Evolutionary conservation across 768 basidiomycete species (phyloP), one percentile per base, ranked within the genome.

Genomic region (Kockovaella imperatae): DNA sequence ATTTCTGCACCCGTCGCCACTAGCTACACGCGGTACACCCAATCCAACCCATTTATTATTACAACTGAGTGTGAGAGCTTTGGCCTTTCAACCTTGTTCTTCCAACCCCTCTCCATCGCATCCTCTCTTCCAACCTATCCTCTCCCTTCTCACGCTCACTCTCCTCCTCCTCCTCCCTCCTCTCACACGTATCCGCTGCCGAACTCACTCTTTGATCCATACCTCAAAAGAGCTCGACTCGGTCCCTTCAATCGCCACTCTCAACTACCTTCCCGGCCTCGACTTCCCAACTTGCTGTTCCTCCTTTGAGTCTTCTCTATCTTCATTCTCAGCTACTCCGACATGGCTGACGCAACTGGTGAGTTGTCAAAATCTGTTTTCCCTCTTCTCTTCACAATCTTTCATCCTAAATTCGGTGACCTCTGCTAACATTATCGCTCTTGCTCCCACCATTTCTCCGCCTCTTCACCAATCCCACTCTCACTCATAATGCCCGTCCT

Each of bases 301-400:
- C 34, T 34, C 28, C 18, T 25, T 23, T 6, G 8, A 14, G n/a
- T 18, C 20, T 15, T 36, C 45, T 6, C 18, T 18, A 21, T 18
- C 20, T 15, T 36, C 45, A 36, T 39, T n/a, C n/a, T 32, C n/a
- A 10, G 31, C 10, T 32, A 32, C 31, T n/a, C 31, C 31, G 31
- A 32, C 31, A 32, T 38, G 36, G 36, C 36, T 20, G 52, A 54
- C 48, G 42, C 52, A 43, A 34, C 52, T 21, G 52, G 52, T 54
- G 38, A 47, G 49, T 49, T n/a, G n/a, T n/a, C n/a, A n/a, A n/a
- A n/a, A n/a, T n/a, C n/a, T n/a, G n/a, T n/a, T n/a, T n/a, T n/a
- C n/a, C n/a, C n/a, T n/a, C n/a, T n/a, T n/a, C 30, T 31, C 18
- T 53, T 18, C 10, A 32, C 31, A 32, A 10, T 32, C 10, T 32